Base-by-base conservation (phyloP, 768 basidiomycete species). In the Lactifluus subvellereus region DNA sequence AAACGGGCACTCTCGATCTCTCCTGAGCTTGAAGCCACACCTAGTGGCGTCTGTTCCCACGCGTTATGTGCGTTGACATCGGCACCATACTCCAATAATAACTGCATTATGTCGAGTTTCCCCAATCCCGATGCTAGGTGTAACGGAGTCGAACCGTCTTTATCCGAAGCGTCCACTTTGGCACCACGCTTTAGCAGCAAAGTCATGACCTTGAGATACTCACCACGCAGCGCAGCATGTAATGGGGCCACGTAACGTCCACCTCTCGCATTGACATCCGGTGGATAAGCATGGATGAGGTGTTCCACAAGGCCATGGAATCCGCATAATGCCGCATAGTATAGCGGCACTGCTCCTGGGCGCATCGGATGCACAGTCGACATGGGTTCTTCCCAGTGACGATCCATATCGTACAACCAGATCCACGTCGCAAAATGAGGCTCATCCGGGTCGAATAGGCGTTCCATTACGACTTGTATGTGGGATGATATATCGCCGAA, bases 371-470 rank as follows among this genome's bases (percentile, higher is more conserved):
- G 47, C 27, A 8, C 11, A 7, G 18, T 9, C 3, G 43, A 40
- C 50, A 58, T 53, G 5, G 49, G 16, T 10, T 38, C 13, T 10
- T 16, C 6, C 62, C 58, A 64, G 33, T 38, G 37, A 33, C 6
- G 51, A n/a, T 64, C 58, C 0, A 55, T 11, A 14, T 64, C 53
- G 18, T 54, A 37, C 22, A 55, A 3, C 62, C 62, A 64, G 20
- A 60, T 18, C 62, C 62, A 64, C 8, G 53, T n/a, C 0, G 54
- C 20, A 38, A 64, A 59, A 48, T 55, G 53, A 4, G 62, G 52
- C 13, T 32, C 50, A 0, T 27, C 18, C 1, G 16, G 47, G 14
- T 64, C 58, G 13, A 64, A 64, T 1, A 64, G 32, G 3, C 11
- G n/a, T 27, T n/a, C 40, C 58, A 64, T 59, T 0, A 22, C 4